Conservation (phyloP, 2,329 filamentous ascomycete species). For the Clonostachys solani region DNA sequence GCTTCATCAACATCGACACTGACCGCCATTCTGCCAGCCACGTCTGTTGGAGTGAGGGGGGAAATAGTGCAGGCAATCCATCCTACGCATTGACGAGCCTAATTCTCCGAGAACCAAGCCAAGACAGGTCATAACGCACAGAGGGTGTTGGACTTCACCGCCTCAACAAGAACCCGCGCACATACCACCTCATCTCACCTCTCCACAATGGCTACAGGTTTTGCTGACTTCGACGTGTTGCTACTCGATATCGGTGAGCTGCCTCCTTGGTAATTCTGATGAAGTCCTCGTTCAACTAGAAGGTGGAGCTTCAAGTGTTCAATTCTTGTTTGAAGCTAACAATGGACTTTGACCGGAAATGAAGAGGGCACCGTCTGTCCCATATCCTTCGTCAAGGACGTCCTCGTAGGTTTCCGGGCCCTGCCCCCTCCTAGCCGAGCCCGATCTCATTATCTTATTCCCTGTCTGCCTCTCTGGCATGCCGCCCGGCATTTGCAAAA, state of each 20-base stretch:
- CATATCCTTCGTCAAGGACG: conserved; percentile 80
- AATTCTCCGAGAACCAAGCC: too few relatives aligned
- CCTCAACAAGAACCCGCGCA: neutral
- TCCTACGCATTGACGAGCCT: too few relatives aligned
- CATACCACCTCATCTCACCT: neutral
- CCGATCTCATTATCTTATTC: neutral
- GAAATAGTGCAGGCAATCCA: too few relatives aligned
- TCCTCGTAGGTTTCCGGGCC: conserved; percentile 59
- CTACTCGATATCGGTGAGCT: conserved; percentile 8
- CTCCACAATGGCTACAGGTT: conserved; percentile 2
- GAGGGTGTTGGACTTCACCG: neutral
- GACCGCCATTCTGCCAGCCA: too few relatives aligned
- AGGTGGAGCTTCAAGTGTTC: neutral
- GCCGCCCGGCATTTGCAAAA: neutral
- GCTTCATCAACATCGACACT: too few relatives aligned
- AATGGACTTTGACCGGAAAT: neutral
- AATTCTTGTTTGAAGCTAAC: conserved; percentile 4
- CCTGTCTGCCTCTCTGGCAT: neutral
- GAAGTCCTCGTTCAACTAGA: neutral
- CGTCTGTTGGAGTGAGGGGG: too few relatives aligned
- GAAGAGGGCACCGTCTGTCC: conserved; percentile 79
- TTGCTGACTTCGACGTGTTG: conserved; percentile 5
- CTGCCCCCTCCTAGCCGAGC: too few relatives aligned
- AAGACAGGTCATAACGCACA: too few relatives aligned
- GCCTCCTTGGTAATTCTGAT: neutral